Evolutionary conservation across 2,329 filamentous ascomycete species (phyloP), one percentile per base, ranked within the genome.

Genomic region (Trichocomaceae sp.): DNA sequence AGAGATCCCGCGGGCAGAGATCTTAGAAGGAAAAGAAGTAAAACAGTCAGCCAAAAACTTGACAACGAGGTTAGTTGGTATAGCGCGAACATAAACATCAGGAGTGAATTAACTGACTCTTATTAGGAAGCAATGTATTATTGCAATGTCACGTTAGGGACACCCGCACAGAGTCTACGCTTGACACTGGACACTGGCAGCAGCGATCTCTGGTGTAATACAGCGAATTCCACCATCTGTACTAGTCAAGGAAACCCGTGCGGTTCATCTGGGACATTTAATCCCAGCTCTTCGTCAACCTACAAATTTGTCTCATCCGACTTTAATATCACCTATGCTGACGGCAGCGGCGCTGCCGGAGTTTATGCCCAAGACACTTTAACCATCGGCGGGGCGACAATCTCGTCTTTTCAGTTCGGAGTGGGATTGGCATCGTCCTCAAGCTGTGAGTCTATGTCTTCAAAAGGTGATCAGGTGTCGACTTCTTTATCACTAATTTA

Each of bases 281-380:
- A 72, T 59, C 67, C 79, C 1, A 79, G 77, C 60, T 65, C 77
- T 1, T 95, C 90, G 0, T 89, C 87, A 1, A 88, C 89, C 2
- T 92, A 91, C 70, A 64, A 78, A 33, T 90, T 85, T 66, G 71
- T 95, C 53, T 84, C 83, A 59, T 84, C 81, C 64, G 78, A 83
- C 57, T 96, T 96, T 75, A 91, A 92, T 72, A 95, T 96, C 60
- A 84, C 84, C 1, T 96, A 96, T 61, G 86, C 87, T 41, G 90
- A 96, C 70, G 88, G 88, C 46, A 87, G 87, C 0, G 83, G 84
- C 5, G 87, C 90, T 0, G 69, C 74, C 1, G 90, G 91, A 33
- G 87, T 93, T 70, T 96, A 95, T 68, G 88, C 83, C 2, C 84
- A 81, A 4, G 91, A 96, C 65, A 86, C 79, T 0, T 73, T 95